Percentiles rank a stretch among this genome's conserved stretches.
phyloP scores from a whole-genome alignment of 371 early-diverging fungal species.

The Polyrhizophydium stewartii region DNA sequence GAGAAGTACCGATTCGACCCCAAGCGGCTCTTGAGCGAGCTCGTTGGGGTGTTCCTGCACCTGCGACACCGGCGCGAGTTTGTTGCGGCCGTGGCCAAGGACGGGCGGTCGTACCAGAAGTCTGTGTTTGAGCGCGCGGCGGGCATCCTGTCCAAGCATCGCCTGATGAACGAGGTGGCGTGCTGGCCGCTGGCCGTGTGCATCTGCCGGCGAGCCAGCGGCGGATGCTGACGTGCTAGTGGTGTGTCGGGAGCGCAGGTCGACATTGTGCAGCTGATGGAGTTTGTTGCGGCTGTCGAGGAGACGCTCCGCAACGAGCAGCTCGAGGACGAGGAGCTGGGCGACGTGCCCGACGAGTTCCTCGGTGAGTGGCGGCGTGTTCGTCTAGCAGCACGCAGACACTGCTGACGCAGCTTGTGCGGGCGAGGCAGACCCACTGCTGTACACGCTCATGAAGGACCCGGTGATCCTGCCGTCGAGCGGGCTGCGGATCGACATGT shows the following conservation, averaged over 20 bases:
- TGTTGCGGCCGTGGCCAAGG: slow-evolving; percentile 81
- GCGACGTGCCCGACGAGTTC: slow-evolving; percentile 91
- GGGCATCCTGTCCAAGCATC: slow-evolving; percentile 58
- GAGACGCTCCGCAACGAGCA: slow-evolving; percentile 34
- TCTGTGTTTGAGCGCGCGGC: slow-evolving; percentile 73
- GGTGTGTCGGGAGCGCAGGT: slow-evolving; percentile 7
- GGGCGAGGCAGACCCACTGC: slow-evolving; percentile 77
- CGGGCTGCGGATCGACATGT: slow-evolving; percentile 79
- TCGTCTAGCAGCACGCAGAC: neutral
- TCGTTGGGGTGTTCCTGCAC: slow-evolving; percentile 84
- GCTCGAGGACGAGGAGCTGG: slow-evolving; percentile 75
- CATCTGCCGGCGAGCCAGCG: no score
- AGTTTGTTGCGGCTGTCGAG: slow-evolving; percentile 33
- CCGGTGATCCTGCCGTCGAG: slow-evolving; percentile 96
- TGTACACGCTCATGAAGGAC: slow-evolving; percentile 91
- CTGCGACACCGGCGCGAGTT: slow-evolving; percentile 66
- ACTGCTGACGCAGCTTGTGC: neutral
- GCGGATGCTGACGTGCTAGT: neutral
- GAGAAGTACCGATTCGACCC: slow-evolving; percentile 93
- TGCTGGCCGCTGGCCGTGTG: neutral
- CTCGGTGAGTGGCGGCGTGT: slow-evolving; percentile 68
- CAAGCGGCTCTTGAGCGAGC: slow-evolving; percentile 74
- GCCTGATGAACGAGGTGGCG: slow-evolving; percentile 50
- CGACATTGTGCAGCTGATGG: slow-evolving; percentile 20
- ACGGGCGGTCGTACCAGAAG: slow-evolving; percentile 80